Evolutionary conservation across 129 eudicot species (phyloP).

Genomic region (Scalesia atractyloides): DNA sequence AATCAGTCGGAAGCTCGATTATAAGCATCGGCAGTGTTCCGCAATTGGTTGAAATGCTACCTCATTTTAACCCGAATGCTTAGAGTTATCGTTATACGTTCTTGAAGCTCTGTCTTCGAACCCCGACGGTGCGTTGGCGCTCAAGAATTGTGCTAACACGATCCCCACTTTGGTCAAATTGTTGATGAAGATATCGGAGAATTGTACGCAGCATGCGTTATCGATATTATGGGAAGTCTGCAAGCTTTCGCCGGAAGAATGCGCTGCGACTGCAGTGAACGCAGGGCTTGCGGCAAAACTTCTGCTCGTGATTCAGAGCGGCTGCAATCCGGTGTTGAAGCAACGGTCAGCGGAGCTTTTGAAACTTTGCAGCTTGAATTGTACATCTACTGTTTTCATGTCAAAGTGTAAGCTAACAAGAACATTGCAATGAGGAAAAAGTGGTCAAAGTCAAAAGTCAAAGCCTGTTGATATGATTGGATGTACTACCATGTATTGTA

Average conservation of each 20-base stretch:
- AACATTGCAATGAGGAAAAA: slow-evolving; percentile 48
- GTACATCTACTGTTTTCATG: not conserved
- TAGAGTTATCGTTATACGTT: slow-evolving; percentile 5
- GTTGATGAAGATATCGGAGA: slow-evolving; percentile 11
- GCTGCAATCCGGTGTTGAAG: slow-evolving; percentile 4
- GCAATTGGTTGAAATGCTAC: slow-evolving; percentile 12
- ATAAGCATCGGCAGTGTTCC: slow-evolving; percentile 4
- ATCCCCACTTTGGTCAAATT: slow-evolving; percentile 1
- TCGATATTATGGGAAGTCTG: slow-evolving; percentile 10
- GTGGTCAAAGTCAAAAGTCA: slow-evolving; percentile 15
- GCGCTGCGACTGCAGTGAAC: not conserved
- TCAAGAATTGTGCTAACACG: not conserved
- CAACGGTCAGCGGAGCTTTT: slow-evolving; percentile 10
- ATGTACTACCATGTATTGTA: slow-evolving; percentile 27
- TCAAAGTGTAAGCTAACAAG: slow-evolving; percentile 16
- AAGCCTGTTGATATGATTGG: slow-evolving; percentile 1
- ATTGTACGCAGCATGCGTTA: not conserved
- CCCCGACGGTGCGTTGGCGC: slow-evolving; percentile 15
- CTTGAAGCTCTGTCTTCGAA: slow-evolving; percentile 3
- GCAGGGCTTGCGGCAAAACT: slow-evolving; percentile 31
- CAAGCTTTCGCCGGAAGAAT: slow-evolving; percentile 8
- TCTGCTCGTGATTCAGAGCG: slow-evolving; percentile 10
- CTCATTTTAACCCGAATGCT: slow-evolving; percentile 11
- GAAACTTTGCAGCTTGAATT: not conserved
- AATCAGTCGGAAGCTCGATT: not conserved